Base-by-base conservation (phyloP, 164 flowering plant genomes). In the Dillenia turbinata region DNA sequence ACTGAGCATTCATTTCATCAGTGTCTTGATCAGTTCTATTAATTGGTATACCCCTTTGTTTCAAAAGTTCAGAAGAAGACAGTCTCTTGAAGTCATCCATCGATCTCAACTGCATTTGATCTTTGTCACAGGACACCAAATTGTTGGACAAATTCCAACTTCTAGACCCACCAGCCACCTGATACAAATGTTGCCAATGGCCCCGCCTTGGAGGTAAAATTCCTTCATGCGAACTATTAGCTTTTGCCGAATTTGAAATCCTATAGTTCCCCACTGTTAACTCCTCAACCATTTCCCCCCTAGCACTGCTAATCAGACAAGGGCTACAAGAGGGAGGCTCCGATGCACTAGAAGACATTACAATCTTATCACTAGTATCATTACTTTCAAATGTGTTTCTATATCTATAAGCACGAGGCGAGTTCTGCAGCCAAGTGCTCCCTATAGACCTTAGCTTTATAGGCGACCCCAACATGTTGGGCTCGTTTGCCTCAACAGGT, bases 271-370 rank as follows among this genome's bases (percentile, higher is more conserved):
- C 75, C 47, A 89, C 70, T 13, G 84, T 85, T 65, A 92, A 70
- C 71, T 92, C 98, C 65, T 85, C 87, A 69, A 89, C 86, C 77
- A 79, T 73, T 46, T 49, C 62, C 52, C 81, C 85, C 17, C 40
- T 33, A 4, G 77, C 72, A 60, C 76, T 82, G 66, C 73, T 84
- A 59, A 67, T 56, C 52, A 58, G 59, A 9, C 43, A 73, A 24
- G 69, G 77, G 48, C 79, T 76, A n/a, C 65, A 43, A 67, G 50
- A 33, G 40, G 40, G 73, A 2, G 66, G 68, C 48, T 81, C 83
- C 9, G 74, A 66, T 26, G 58, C 60, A 66, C 67, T 78, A 17
- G 64, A 51, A 47, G 69, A 60, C 54, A 50, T 61, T n/a, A 54
- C 53, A 67, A 24, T 47, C 49, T 74, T 69, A 50, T 60, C 73